Evolutionary conservation across 805 yeast species (phyloP).

Genomic region (Saccharomycopsis fodiens): DNA sequence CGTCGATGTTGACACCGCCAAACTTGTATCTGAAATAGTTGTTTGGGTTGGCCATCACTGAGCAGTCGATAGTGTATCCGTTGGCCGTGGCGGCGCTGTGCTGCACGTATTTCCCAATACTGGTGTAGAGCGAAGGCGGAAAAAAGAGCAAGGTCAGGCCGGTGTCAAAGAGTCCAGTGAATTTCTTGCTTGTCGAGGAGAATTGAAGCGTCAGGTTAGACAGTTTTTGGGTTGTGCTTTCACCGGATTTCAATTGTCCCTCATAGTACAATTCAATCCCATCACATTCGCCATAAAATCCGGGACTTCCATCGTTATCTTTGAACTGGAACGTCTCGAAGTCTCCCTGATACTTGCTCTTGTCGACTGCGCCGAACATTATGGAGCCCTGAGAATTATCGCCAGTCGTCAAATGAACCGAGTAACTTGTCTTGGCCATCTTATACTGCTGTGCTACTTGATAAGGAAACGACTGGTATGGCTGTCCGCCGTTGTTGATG

Average conservation of each 20-base stretch:
- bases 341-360: constrained; percentile 47
- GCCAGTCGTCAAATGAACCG: constrained; percentile 46
- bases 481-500: constrained; percentile 11
- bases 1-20: constrained; percentile 11
- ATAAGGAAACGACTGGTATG: constrained; percentile 61
- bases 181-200: neutral
- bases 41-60: constrained; percentile 8
- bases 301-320: constrained; percentile 2
- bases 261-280: constrained; percentile 6
- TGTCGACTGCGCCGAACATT: constrained; percentile 68
- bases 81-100: constrained; percentile 1
- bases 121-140: constrained; percentile 1
- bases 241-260: neutral
- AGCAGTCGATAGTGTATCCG: constrained; percentile 13
- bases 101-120: constrained; percentile 4
- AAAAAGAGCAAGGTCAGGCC: constrained; percentile 14
- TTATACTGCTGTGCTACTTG: constrained; percentile 51
- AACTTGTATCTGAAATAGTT: constrained; percentile 15
- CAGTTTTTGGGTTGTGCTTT: neutral
- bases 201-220: neutral
- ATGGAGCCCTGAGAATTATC: constrained; percentile 39
- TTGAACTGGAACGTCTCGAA: constrained; percentile 40
- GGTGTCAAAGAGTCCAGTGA: constrained; percentile 14
- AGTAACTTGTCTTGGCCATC: constrained; percentile 48
- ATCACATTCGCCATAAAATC: constrained; percentile 9